phyloP scores from a whole-genome alignment of 305 asterid species.

The Fraxinus platypoda region DNA sequence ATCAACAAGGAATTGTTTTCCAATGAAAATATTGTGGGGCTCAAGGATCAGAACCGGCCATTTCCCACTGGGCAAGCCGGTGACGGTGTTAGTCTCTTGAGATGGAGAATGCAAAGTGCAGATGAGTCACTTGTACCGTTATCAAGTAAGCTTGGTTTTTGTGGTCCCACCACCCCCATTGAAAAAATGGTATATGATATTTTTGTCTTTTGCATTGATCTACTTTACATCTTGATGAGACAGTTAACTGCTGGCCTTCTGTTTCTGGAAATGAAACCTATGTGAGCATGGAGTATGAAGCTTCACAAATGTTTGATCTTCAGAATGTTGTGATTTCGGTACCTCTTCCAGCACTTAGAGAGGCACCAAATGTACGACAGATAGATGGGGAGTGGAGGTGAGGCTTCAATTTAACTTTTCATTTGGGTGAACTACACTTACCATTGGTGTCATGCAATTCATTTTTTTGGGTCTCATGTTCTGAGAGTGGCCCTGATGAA shows the following conservation, averaged over 20 bases:
- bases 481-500: neutral
- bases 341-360: slow-evolving; percentile 90
- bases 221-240: neutral
- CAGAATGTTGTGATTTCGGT: slow-evolving; percentile 85
- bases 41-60: slow-evolving; percentile 70
- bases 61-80: slow-evolving; percentile 73
- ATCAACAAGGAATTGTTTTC: slow-evolving; percentile 76
- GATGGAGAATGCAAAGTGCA: slow-evolving; percentile 88
- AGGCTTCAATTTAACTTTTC: slow-evolving; percentile 26
- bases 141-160: slow-evolving; percentile 57
- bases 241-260: slow-evolving; percentile 91
- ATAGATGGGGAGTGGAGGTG: slow-evolving; percentile 94
- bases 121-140: slow-evolving; percentile 84
- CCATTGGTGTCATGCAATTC: slow-evolving; percentile 1
- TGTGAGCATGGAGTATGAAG: slow-evolving; percentile 77
- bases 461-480: neutral
- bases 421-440: neutral
- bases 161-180: neutral
- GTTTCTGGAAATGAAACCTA: slow-evolving; percentile 73
- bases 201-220: neutral
- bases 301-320: slow-evolving; percentile 59
- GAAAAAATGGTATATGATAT: neutral
- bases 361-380: slow-evolving; percentile 69
- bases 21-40: slow-evolving; percentile 71
- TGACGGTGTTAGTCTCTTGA: slow-evolving; percentile 73